Percentiles rank a stretch among this genome's conserved stretches.
phyloP scores from a whole-genome alignment of 2,329 filamentous ascomycete genomes.

The Ceratocystis ficicola region DNA sequence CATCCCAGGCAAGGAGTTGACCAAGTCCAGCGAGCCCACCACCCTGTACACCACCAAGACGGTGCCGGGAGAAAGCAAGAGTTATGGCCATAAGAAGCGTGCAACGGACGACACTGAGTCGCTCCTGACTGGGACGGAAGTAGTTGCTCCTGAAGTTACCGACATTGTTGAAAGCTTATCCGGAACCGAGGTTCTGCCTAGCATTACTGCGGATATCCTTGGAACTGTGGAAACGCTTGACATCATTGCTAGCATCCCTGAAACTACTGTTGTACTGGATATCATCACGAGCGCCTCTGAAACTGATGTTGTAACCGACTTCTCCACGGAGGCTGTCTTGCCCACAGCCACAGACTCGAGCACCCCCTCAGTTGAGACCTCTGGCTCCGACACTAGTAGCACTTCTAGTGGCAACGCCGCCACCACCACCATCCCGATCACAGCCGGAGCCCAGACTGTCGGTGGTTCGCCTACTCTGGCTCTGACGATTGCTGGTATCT shows the following conservation, averaged over 20 bases:
- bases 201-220: too few species aligned
- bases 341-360: neutral
- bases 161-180: too few species aligned
- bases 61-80: neutral
- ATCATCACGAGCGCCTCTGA: too few species aligned
- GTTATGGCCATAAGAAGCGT: neutral
- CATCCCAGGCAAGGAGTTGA: neutral
- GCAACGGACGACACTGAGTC: neutral
- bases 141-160: too few species aligned
- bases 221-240: too few species aligned
- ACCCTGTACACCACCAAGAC: conserved; percentile 12
- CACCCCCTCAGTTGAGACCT: neutral
- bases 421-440: neutral
- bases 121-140: too few species aligned
- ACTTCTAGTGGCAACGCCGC: neutral
- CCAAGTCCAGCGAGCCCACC: neutral
- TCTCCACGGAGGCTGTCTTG: neutral
- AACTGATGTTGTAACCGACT: too few species aligned
- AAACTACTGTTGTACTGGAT: too few species aligned
- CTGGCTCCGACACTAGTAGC: neutral
- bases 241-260: too few species aligned
- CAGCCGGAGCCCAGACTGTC: neutral
- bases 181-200: too few species aligned
- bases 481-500: neutral
- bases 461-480: neutral